phyloP scores from a whole-genome alignment of 2,329 filamentous ascomycete genomes.

The Xylaria sp. region DNA sequence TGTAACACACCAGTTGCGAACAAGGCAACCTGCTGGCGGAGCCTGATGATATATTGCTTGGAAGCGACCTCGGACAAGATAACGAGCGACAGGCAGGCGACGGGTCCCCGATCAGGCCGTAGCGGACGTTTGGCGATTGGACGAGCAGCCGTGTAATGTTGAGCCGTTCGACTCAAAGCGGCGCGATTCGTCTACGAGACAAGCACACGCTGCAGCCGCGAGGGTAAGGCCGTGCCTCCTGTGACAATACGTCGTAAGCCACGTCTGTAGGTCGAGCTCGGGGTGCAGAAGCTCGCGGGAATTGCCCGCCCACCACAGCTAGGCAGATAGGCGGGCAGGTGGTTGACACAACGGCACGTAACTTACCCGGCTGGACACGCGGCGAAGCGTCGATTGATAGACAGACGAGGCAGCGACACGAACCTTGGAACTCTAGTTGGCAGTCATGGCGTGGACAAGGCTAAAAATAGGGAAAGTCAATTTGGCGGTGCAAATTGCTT shows the following conservation, averaged over 20 bases:
- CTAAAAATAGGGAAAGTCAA: not conserved
- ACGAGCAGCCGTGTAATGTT: slow-evolving; percentile 19
- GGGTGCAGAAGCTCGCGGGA: slow-evolving; percentile 1
- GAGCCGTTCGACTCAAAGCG: slow-evolving; percentile 18
- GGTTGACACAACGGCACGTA: not conserved
- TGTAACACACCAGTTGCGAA: slow-evolving; percentile 17
- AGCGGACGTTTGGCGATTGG: slow-evolving; percentile 12
- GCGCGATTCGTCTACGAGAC: slow-evolving; percentile 17
- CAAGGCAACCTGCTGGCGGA: slow-evolving; percentile 1
- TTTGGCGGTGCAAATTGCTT: not conserved
- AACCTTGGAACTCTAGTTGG: not conserved
- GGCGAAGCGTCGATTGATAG: not conserved
- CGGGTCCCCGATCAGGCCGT: slow-evolving; percentile 16
- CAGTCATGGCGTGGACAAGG: not conserved
- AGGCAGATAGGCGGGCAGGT: too few species aligned
- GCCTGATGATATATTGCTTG: slow-evolving; percentile 9
- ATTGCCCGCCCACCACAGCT: not conserved
- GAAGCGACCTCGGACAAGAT: slow-evolving; percentile 14
- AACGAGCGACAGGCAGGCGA: slow-evolving; percentile 13
- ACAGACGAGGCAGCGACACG: not conserved
- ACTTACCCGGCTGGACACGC: not conserved
- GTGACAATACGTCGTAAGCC: slow-evolving; percentile 1
- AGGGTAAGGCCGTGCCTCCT: slow-evolving; percentile 10
- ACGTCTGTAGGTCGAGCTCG: slow-evolving; percentile 3
- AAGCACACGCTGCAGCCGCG: slow-evolving; percentile 12